Base-by-base conservation (phyloP, 23 red algal genomes). In the Cyanidium caldarium region DNA sequence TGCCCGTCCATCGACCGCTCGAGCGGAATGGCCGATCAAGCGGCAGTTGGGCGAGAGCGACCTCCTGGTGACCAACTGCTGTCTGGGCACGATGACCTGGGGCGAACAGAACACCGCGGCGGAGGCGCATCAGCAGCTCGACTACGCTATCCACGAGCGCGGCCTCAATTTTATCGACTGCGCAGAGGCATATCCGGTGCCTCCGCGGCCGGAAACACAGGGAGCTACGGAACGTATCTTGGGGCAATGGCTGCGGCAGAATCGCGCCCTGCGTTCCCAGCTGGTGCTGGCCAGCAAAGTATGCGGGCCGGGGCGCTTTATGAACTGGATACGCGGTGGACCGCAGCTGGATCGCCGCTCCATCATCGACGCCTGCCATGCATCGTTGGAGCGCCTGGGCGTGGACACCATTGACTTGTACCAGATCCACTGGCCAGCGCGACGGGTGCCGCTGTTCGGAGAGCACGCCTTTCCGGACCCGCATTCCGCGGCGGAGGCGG, bases 371-470 rank as follows among this genome's bases (percentile, higher is more conserved):
- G 89, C 89, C 0, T 76, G 74, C 7, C 42, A 83, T 5, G 89
- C 66, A 0, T 80, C 77, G 43, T 77, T 94, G 16, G 20, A 42
- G 17, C 77, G 89, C 3, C 71, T 94, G 34, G 65, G 76, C 2
- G 81, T 71, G 16, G 79, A 86, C 41, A 86, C 86, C 66, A 82
- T 94, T 39, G 89, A 94, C 72, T 66, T 94, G 58, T 58, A 86
- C 37, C 83, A 94, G 68, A 75, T 94, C 38, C 89, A 94, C 61
- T 94, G 89, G 89, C 89, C 89, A 12, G 89, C 85, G 39, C 56
- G 89, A n/a, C 86, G 82, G 69, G 89, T 87, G 65, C 89, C 89
- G 25, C 38, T 87, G 42, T 94, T 94, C 42, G 83, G 84, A 25
- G 66, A 46, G 16, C 46, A 70, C 38, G 89, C 70, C 7, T 94